Base-by-base conservation (phyloP, 2,329 filamentous ascomycete species). In the Fusarium sp. region DNA sequence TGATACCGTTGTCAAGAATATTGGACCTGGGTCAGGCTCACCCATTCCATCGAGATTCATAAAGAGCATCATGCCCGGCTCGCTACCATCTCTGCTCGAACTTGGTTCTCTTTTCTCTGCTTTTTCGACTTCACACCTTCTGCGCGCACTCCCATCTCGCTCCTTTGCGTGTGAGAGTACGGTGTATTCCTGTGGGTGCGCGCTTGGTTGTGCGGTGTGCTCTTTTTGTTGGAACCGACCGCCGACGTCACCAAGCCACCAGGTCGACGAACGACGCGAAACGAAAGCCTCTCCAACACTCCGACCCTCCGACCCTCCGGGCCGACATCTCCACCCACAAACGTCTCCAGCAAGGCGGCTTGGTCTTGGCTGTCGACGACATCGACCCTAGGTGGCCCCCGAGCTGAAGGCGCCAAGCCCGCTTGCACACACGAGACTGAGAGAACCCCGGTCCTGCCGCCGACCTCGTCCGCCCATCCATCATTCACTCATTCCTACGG, bases 341-440 rank as follows among this genome's bases (percentile, higher is more conserved):
- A 70, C 77, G 72, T 78, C 77, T 71, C 77, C 77, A 78, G 58
- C 70, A 78, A 62, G 64, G 65, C 74, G 72, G 65, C 73, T 73
- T 78, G 71, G 72, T 67, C 76, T 77, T 77, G 74, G 76, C 74
- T 67, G 72, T 73, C 65, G 62, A 76, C 70, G 65, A 69, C 64
- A 67, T 68, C 62, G 61, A 68, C 67, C 52, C 57, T 65, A 71
- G 77, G 72, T 73, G 69, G 74, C 67, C 71, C 57, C 76, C 69
- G 66, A 80, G 79, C 76, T 80, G 78, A 80, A 75, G 71, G 79
- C 79, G 79, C 78, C 79, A 79, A 80, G 80, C 76, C 79, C 79
- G 78, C 78, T 79, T 80, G 77, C 72, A 75, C 74, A 76, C 68
- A 72, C 68, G 58, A 71, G 73, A 73, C 52, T 45, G 43, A 61